phyloP scores from a whole-genome alignment of 345 rosid species.

The Linum tenue region DNA sequence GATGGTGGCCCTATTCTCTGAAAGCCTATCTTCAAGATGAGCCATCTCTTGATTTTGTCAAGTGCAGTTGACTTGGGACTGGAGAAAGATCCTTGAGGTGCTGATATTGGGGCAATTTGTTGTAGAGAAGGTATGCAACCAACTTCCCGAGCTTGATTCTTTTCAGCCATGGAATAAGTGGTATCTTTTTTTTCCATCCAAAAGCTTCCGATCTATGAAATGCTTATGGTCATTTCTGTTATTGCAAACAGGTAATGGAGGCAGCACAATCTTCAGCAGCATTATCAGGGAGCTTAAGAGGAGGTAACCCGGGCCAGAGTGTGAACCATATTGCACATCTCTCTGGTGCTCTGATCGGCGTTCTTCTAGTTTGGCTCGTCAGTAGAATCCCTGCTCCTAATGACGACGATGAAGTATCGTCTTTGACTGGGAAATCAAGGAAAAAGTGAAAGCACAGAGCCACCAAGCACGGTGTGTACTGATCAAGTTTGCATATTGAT shows the following conservation, averaged over 20 bases:
- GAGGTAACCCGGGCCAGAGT: conserved; percentile 52
- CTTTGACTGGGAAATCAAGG: conserved; percentile 19
- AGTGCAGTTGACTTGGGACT: conserved; percentile 82
- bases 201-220: not conserved
- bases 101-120: conserved; percentile 92
- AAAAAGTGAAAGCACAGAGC: not conserved
- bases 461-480: no score
- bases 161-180: not conserved
- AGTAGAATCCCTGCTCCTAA: conserved; percentile 57
- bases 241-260: conserved; percentile 60
- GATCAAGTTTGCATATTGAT: no score
- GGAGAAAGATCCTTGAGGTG: conserved; percentile 95
- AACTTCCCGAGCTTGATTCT: not conserved
- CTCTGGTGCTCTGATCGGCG: conserved; percentile 84
- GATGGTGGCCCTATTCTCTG: no score
- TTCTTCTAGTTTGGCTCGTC: conserved; percentile 70
- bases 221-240: not conserved
- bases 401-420: conserved; percentile 20
- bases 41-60: conserved; percentile 4
- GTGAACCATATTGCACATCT: conserved; percentile 91
- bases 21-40: not conserved
- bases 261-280: conserved; percentile 91
- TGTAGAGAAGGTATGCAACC: conserved; percentile 48
- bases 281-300: conserved; percentile 39
- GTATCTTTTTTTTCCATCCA: not conserved